Percentiles rank a stretch among this genome's conserved stretches.
phyloP scores from a whole-genome alignment of 2,329 filamentous ascomycete genomes.

The Helicocarpus griseus region DNA sequence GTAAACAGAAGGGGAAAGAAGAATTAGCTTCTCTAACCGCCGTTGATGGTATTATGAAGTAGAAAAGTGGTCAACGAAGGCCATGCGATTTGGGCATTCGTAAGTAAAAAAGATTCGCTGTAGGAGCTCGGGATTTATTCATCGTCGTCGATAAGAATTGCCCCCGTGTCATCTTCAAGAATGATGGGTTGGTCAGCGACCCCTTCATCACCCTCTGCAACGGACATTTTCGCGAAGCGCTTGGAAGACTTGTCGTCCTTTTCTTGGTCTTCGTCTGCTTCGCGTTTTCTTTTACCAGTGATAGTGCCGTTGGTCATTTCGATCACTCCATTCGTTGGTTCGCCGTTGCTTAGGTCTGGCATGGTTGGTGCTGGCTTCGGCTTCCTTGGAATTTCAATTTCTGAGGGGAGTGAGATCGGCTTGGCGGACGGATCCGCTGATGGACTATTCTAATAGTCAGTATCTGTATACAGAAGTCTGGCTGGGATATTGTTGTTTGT shows the following conservation, averaged over 20 bases:
- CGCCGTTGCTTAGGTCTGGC: slow-evolving; percentile 21
- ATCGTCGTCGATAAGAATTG: slow-evolving; percentile 54
- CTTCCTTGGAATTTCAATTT: slow-evolving; percentile 39
- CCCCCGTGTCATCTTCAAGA: slow-evolving; percentile 47
- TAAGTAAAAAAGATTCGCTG: not conserved
- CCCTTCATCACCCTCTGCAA: slow-evolving; percentile 24
- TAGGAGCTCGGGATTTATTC: too few relatives aligned
- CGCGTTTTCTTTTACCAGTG: slow-evolving; percentile 36
- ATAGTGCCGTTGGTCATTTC: slow-evolving; percentile 9
- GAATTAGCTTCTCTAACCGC: not conserved
- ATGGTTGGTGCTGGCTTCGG: slow-evolving; percentile 25
- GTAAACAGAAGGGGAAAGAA: not conserved
- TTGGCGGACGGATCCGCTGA: slow-evolving; percentile 26
- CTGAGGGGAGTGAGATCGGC: slow-evolving; percentile 30
- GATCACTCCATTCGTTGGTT: slow-evolving; percentile 9
- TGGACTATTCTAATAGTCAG: slow-evolving; percentile 17
- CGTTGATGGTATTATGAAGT: not conserved
- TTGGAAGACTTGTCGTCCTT: slow-evolving; percentile 34
- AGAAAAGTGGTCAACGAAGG: not conserved
- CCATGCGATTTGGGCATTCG: not conserved
- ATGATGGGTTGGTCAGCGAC: slow-evolving; percentile 24
- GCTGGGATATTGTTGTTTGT: not conserved
- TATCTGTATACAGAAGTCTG: not conserved
- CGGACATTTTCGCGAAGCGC: slow-evolving; percentile 24
- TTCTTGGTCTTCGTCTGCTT: slow-evolving; percentile 29